These are phyloP conservation scores for Helminthosporium solani DNA, from an alignment of 2,329 filamentous ascomycete genomes.

Conservation along the genomic window DNA sequence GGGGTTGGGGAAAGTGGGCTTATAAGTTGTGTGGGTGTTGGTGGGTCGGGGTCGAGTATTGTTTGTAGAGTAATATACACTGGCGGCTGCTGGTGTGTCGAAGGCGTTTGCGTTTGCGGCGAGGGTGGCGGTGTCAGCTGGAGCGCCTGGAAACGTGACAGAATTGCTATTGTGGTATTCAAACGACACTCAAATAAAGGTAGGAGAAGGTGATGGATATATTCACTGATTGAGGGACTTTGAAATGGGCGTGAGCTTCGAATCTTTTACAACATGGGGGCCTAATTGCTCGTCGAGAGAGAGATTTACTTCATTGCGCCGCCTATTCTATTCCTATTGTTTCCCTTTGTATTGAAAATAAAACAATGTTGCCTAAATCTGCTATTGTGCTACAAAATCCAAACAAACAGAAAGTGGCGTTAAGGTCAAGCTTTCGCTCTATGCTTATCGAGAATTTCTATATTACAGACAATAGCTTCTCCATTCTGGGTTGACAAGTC, in stretches of 20 bases:
- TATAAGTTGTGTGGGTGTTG: neutral
- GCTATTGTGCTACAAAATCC: too few species aligned
- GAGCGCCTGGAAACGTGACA: neutral
- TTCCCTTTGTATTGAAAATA: too few species aligned
- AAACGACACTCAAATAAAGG: neutral
- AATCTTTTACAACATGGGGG: neutral
- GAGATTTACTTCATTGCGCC: too few species aligned
- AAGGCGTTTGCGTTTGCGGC: neutral
- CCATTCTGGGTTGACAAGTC: too few species aligned
- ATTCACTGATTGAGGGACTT: neutral
- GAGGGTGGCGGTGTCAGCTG: neutral
- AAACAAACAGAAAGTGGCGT: too few species aligned
- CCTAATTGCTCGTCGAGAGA: too few species aligned
- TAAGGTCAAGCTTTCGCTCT: too few species aligned
- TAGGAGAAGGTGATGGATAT: neutral
- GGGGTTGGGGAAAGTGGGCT: neutral
- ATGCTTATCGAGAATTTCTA: too few species aligned
- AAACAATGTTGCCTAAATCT: too few species aligned
- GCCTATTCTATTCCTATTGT: too few species aligned
- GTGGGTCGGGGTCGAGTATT: neutral
- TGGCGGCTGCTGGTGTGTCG: neutral
- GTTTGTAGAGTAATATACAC: neutral
- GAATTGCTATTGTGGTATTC: neutral
- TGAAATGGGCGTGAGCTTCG: neutral
- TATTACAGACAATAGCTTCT: too few species aligned